Percentiles rank a stretch among this genome's conserved stretches.
These are phyloP conservation scores for Jamesozyma lodderae DNA, from an alignment of 805 yeast species.

Conservation along the genomic window DNA sequence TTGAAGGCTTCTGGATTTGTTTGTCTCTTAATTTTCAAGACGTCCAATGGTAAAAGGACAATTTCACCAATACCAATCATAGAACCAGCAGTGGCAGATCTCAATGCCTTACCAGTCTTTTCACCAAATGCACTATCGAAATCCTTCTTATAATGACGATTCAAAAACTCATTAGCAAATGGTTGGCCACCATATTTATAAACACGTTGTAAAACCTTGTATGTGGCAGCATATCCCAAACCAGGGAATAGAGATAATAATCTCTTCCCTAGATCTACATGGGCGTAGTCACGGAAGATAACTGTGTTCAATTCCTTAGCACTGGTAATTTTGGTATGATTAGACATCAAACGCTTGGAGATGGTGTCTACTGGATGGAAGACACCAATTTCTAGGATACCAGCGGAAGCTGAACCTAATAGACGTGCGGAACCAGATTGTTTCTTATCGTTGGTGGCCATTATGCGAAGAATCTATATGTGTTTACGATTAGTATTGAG, in stretches of 20 bases:
- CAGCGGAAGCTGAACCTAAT: conserved; percentile 95
- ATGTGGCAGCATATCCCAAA: conserved; percentile 94
- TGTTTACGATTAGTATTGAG: too few species aligned
- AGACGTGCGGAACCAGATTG: conserved; percentile 83
- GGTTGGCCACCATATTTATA: conserved; percentile 99
- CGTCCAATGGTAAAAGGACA: conserved; percentile 89
- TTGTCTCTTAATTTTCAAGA: conserved; percentile 95
- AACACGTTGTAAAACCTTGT: conserved; percentile 92
- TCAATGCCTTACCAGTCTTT: conserved; percentile 93
- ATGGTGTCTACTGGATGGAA: conserved; percentile 99
- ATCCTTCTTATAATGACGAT: conserved; percentile 56
- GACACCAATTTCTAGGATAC: conserved; percentile 90
- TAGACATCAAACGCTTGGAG: conserved; percentile 89
- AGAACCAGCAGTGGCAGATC: conserved; percentile 97
- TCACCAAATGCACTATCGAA: conserved; percentile 78
- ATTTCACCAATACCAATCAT: conserved; percentile 97
- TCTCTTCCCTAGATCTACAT: conserved; percentile 60
- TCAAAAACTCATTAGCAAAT: conserved; percentile 86
- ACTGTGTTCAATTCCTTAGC: conserved; percentile 68
- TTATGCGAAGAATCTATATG: too few species aligned
- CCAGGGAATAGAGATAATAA: conserved; percentile 90
- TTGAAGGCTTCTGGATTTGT: conserved; percentile 99
- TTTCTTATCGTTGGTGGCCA: conserved; percentile 49
- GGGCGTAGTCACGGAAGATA: conserved; percentile 75
- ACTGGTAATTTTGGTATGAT: conserved; percentile 58